A percentile compares a stretch with the other conserved stretches of the same genome.
phyloP scores from a whole-genome alignment of 1,139 yeast species.

The Kluyveromyces marxianus region DNA sequence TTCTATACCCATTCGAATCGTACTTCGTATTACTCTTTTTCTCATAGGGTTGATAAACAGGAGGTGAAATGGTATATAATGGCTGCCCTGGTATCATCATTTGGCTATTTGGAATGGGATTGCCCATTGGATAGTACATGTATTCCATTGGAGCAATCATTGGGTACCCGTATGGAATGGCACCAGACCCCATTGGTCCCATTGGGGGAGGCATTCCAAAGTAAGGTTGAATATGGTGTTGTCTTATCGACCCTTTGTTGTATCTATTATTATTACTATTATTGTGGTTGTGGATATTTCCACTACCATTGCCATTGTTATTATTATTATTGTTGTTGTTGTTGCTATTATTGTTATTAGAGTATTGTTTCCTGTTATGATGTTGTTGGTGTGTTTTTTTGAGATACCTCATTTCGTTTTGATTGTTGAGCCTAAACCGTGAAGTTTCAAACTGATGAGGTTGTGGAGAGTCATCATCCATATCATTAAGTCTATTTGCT shows the following conservation, averaged over 20 bases:
- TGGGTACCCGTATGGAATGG: constrained; percentile 3
- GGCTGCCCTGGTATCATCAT: constrained; percentile 3
- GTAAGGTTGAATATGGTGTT: background rate
- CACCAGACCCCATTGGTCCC: background rate
- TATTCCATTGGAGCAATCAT: constrained; percentile 5
- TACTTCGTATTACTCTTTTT: background rate
- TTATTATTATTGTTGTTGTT: too few species aligned
- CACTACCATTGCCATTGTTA: too few species aligned
- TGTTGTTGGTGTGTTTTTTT: background rate
- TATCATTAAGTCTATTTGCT: background rate
- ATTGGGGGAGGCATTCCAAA: constrained; percentile 1
- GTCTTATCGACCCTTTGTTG: background rate
- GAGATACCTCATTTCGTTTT: constrained; percentile 3
- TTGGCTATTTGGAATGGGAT: background rate
- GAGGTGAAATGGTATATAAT: constrained; percentile 1
- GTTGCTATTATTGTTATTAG: background rate
- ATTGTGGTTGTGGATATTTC: background rate
- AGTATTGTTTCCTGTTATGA: constrained; percentile 1
- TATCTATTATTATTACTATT: background rate
- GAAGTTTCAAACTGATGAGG: constrained; percentile 25
- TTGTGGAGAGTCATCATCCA: constrained; percentile 19
- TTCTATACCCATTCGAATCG: background rate
- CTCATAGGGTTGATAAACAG: constrained; percentile 1
- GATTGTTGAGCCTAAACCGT: constrained; percentile 12
- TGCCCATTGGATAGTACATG: constrained; percentile 5